Evolutionary conservation across 2,329 filamentous ascomycete species (phyloP).

Genomic region (Coniochaeta sp.): DNA sequence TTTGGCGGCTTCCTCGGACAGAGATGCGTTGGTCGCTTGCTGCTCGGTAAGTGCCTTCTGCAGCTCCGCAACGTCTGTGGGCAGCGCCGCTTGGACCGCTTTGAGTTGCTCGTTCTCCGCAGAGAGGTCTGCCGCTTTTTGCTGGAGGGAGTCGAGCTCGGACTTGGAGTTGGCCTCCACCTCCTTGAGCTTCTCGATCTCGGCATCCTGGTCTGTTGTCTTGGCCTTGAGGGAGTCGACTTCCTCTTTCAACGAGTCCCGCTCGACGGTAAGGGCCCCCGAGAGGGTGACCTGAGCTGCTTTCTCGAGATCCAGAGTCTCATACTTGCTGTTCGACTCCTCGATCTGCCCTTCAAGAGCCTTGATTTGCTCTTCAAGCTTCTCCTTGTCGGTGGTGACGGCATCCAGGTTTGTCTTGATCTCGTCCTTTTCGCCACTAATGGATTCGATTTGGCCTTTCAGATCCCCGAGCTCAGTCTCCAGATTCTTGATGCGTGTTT

Average conservation of each 20-base stretch:
- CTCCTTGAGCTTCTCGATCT: neutral
- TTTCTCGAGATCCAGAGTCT: neutral
- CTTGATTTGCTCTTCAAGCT: neutral
- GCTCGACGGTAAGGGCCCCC: neutral
- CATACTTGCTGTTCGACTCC: slow-evolving; percentile 9
- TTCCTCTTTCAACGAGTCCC: neutral
- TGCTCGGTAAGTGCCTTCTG: neutral
- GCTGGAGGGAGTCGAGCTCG: neutral
- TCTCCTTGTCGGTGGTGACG: neutral
- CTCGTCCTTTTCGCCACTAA: slow-evolving; percentile 7
- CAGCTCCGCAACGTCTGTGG: neutral
- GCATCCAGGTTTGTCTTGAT: slow-evolving; percentile 3
- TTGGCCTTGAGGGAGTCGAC: neutral
- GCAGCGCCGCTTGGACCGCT: neutral
- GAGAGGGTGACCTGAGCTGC: neutral
- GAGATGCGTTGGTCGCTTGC: neutral
- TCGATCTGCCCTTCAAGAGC: slow-evolving; percentile 3
- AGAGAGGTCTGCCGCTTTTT: neutral
- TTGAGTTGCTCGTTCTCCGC: neutral
- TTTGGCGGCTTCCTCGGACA: neutral
- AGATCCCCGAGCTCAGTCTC: neutral
- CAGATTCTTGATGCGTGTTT: neutral
- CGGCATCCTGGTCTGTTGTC: neutral
- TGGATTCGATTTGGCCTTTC: neutral
- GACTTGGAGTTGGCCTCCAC: neutral